phyloP scores from a whole-genome alignment of 805 yeast genomes.

The Yamadazyma akitaensis region DNA sequence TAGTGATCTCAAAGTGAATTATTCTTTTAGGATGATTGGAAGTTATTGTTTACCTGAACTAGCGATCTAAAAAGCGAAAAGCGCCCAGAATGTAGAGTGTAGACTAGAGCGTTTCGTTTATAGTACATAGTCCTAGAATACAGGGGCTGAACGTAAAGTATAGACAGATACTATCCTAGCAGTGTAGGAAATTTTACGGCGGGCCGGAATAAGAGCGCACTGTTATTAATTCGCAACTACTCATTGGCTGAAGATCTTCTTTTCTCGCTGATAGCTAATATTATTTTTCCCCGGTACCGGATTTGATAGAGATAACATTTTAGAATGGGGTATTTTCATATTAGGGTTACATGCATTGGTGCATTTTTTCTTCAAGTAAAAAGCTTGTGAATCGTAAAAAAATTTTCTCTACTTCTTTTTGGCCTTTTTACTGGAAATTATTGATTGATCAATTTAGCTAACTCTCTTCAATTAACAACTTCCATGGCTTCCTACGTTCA shows the following conservation, averaged over 20 bases:
- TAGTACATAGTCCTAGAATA: too few relatives aligned
- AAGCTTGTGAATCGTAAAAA: neutral
- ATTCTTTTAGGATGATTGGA: too few relatives aligned
- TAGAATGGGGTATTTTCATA: constrained; percentile 2
- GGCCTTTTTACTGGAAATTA: neutral
- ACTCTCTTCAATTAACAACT: constrained; percentile 1
- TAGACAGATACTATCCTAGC: too few relatives aligned
- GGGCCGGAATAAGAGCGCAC: neutral
- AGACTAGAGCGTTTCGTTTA: too few relatives aligned
- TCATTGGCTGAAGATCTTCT: constrained; percentile 7
- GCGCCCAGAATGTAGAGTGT: too few relatives aligned
- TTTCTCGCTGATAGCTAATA: constrained; percentile 2
- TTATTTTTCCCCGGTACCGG: constrained; percentile 15
- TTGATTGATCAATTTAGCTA: constrained; percentile 4
- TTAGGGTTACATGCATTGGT: neutral
- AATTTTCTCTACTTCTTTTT: neutral
- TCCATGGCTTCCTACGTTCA: constrained; percentile 36
- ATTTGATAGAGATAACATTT: constrained; percentile 8
- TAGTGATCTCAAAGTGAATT: too few relatives aligned
- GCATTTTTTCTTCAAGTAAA: neutral
- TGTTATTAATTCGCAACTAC: neutral
- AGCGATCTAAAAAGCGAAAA: too few relatives aligned
- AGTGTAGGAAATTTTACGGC: neutral
- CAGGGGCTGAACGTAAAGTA: too few relatives aligned
- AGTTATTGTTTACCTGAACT: too few relatives aligned